Conservation (phyloP, 2,329 filamentous ascomycete genomes). For the Claviceps sorghi region DNA sequence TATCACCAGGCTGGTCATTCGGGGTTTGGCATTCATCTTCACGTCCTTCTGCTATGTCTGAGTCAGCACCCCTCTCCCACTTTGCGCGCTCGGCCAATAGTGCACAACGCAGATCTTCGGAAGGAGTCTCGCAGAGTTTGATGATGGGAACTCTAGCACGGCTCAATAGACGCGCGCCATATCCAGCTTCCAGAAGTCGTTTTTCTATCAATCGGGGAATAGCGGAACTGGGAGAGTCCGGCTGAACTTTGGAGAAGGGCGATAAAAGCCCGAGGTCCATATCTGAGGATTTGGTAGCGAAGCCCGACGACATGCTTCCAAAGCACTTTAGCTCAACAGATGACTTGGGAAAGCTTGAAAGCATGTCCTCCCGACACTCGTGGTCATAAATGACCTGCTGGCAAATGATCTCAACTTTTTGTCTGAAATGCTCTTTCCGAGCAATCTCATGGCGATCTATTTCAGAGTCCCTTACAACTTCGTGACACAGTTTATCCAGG, state of each 20-base stretch:
- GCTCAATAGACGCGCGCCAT: constrained; percentile 63
- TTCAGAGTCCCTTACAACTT: constrained; percentile 38
- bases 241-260: constrained; percentile 38
- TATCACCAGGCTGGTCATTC: constrained; percentile 8
- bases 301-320: constrained; percentile 70
- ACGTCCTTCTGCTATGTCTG: constrained; percentile 20
- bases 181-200: constrained; percentile 53
- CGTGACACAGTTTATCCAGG: constrained; percentile 33
- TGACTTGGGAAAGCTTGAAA: constrained; percentile 32
- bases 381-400: constrained; percentile 40
- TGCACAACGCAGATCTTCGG: constrained; percentile 41
- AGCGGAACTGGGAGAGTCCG: constrained; percentile 39
- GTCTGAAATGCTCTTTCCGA: constrained; percentile 58
- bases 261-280: constrained; percentile 77
- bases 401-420: constrained; percentile 49
- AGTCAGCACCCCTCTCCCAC: constrained; percentile 48
- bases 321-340: constrained; percentile 62
- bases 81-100: constrained; percentile 51
- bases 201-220: constrained; percentile 66
- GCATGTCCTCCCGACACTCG: constrained; percentile 28
- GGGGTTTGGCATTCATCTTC: constrained; percentile 17
- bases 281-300: constrained; percentile 76
- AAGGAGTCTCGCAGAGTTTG: constrained; percentile 65
- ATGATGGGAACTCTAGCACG: constrained; percentile 75
- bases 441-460: constrained; percentile 49